phyloP scores from a whole-genome alignment of 169 alveolate species.

The Hepatocystis sp. region DNA sequence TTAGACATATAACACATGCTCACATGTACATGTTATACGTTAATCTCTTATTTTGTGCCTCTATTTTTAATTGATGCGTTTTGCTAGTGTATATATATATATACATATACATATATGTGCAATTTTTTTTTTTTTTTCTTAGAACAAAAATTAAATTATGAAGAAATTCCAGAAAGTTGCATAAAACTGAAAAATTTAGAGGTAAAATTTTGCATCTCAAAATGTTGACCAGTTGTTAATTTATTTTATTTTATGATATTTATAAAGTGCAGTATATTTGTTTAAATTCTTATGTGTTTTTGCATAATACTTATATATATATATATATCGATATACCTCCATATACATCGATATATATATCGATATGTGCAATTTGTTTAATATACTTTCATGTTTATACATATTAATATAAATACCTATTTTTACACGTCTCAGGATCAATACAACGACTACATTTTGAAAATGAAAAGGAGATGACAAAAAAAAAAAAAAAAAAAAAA shows the following conservation, averaged over 20 bases:
- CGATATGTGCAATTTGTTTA: too few relatives aligned
- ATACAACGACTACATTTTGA: conserved; percentile 58
- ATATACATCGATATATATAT: not conserved
- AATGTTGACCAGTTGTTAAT: not conserved
- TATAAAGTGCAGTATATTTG: too few relatives aligned
- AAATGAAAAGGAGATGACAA: conserved; percentile 40
- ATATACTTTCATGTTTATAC: conserved; percentile 3
- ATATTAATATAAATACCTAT: not conserved
- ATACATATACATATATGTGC: too few relatives aligned
- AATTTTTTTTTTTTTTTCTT: not conserved
- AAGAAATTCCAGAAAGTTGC: conserved; percentile 76
- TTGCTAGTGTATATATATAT: too few relatives aligned
- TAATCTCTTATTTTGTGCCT: not conserved
- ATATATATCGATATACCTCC: not conserved
- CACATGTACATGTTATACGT: conserved; percentile 1
- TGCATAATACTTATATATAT: not conserved
- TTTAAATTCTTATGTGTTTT: not conserved
- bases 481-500: not conserved
- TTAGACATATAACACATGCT: not conserved
- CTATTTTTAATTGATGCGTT: too few relatives aligned
- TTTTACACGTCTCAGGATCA: conserved; percentile 35
- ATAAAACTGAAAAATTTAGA: conserved; percentile 67
- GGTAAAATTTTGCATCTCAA: conserved; percentile 12
- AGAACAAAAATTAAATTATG: conserved; percentile 62
- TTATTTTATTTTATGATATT: too few relatives aligned